Conservation (phyloP, 495 filamentous ascomycete genomes). For the Eremomyces bilateralis region DNA sequence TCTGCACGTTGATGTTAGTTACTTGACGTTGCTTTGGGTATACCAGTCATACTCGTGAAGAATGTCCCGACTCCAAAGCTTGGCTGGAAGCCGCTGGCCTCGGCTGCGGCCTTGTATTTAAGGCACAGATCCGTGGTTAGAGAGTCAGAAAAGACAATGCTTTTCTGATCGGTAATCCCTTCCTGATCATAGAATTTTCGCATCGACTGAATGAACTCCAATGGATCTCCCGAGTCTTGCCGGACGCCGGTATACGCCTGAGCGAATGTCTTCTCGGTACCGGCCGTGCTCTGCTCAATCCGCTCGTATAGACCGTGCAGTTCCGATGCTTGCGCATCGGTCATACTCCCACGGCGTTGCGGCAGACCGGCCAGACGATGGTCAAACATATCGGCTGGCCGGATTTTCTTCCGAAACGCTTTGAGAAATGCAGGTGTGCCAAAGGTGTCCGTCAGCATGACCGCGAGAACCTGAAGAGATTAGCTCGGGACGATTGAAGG, state of each 20-base stretch:
- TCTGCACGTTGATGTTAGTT: slow-evolving; percentile 24
- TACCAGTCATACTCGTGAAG: slow-evolving; percentile 45
- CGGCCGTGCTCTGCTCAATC: too few species aligned
- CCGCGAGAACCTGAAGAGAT: slow-evolving; percentile 52
- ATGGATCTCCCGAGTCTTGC: slow-evolving; percentile 87
- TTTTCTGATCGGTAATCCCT: slow-evolving; percentile 64
- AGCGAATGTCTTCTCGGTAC: slow-evolving; percentile 64
- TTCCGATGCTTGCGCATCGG: too few species aligned
- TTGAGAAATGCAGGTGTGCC: slow-evolving; percentile 77
- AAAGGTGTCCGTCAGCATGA: slow-evolving; percentile 95
- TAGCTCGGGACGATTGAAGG: neutral
- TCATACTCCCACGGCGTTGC: too few species aligned
- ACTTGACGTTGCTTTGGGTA: too few species aligned
- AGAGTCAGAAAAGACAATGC: slow-evolving; percentile 92
- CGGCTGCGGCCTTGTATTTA: slow-evolving; percentile 64
- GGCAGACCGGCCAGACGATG: too few species aligned
- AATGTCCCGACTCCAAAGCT: slow-evolving; percentile 89
- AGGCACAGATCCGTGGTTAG: slow-evolving; percentile 78
- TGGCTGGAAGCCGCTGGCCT: slow-evolving; percentile 57
- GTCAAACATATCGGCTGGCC: too few species aligned
- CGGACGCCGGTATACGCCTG: slow-evolving; percentile 71
- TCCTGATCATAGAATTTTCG: slow-evolving; percentile 63
- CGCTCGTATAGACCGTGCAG: too few species aligned
- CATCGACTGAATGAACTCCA: slow-evolving; percentile 59
- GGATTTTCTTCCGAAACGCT: slow-evolving; percentile 49